Percentiles rank a stretch among this genome's conserved stretches.
Evolutionary conservation across 352 stramenopile genomes (phyloP).

Genomic region (Globisporangium paroecandrum): DNA sequence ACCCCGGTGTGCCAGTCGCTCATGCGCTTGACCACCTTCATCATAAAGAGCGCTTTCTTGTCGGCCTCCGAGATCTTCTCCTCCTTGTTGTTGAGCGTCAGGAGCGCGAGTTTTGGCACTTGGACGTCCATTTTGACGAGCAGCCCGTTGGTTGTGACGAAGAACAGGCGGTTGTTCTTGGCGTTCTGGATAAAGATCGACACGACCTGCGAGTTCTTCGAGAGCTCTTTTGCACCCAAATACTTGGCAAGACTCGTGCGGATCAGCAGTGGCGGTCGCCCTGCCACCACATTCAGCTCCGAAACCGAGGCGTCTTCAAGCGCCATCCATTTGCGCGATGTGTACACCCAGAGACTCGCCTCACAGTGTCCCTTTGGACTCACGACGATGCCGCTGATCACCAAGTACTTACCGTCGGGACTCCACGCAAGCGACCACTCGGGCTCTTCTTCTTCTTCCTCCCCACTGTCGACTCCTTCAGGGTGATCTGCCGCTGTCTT

Average conservation of each 20-base stretch:
- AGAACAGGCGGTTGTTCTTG: slow-evolving; percentile 35
- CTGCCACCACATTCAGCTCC: too few species aligned
- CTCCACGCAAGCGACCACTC: slow-evolving; percentile 50
- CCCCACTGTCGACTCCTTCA: background rate
- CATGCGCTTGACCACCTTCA: slow-evolving; percentile 41
- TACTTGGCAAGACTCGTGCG: slow-evolving; percentile 28
- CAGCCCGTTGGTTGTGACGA: slow-evolving; percentile 36
- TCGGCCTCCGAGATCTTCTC: slow-evolving; percentile 1
- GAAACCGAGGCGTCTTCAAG: slow-evolving; percentile 14
- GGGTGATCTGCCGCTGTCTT: slow-evolving; percentile 2
- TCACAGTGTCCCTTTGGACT: slow-evolving; percentile 19
- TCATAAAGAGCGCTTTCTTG: slow-evolving; percentile 26
- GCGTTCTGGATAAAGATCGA: slow-evolving; percentile 38
- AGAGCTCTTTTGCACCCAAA: slow-evolving; percentile 31
- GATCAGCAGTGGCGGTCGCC: slow-evolving; percentile 23
- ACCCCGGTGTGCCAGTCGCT: slow-evolving; percentile 60
- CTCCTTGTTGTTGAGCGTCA: slow-evolving; percentile 24
- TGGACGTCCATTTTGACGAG: slow-evolving; percentile 52
- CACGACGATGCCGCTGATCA: slow-evolving; percentile 34
- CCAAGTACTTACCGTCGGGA: slow-evolving; percentile 44
- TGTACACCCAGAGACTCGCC: slow-evolving; percentile 44
- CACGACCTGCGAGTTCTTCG: slow-evolving; percentile 23
- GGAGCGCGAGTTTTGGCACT: slow-evolving; percentile 38
- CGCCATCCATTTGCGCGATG: slow-evolving; percentile 31
- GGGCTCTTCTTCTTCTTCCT: background rate